Evolutionary conservation across 1,284 basidiomycete species (phyloP).

Genomic region (Sanghuangporus weigelae): DNA sequence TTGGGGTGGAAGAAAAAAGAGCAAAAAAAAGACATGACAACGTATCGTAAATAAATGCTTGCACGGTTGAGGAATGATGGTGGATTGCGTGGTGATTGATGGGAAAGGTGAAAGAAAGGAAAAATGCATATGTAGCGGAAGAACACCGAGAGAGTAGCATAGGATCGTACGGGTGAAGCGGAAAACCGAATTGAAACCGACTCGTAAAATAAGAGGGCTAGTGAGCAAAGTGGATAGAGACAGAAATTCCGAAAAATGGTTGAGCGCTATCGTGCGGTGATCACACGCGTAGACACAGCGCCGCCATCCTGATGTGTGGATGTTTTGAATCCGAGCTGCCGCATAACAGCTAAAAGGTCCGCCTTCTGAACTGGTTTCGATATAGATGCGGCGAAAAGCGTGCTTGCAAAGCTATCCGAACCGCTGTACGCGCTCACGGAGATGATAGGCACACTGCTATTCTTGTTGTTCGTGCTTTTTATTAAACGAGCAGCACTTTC

Average conservation of each 20-base stretch:
- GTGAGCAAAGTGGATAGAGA: conserved; percentile 22
- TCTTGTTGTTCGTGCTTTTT: conserved; percentile 91
- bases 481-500: conserved; percentile 91
- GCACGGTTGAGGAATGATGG: conserved; percentile 12
- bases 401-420: conserved; percentile 58
- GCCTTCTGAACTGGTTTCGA: conserved; percentile 86
- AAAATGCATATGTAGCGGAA: conserved; percentile 13
- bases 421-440: conserved; percentile 84
- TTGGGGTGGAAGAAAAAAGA: background rate
- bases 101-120: background rate
- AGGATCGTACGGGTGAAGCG: conserved; percentile 14
- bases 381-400: conserved; percentile 81
- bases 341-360: conserved; percentile 75
- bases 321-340: conserved; percentile 84
- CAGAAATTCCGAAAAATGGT: conserved; percentile 6
- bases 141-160: conserved; percentile 1
- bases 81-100: conserved; percentile 8
- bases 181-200: conserved; percentile 22
- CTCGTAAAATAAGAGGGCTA: conserved; percentile 25
- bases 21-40: background rate
- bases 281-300: conserved; percentile 31
- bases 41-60: conserved; percentile 10
- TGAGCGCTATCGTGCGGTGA: conserved; percentile 34
- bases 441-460: conserved; percentile 85
- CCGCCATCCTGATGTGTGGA: conserved; percentile 60